These are phyloP conservation scores for Aspergillus wentii DNA, from an alignment of 495 filamentous ascomycete species.

Conservation along the genomic window DNA sequence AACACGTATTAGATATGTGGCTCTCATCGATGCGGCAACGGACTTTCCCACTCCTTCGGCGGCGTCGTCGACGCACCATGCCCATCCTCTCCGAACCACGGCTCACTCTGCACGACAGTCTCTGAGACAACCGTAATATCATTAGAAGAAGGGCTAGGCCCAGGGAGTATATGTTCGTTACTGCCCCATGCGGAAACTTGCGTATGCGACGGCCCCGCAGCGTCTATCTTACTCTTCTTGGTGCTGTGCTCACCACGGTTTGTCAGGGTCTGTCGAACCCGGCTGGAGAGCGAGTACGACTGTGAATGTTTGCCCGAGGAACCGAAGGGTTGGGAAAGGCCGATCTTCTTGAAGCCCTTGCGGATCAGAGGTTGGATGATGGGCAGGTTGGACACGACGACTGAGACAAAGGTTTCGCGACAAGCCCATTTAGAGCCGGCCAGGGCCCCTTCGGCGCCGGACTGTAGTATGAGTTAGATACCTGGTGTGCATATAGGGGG, in stretches of 20 bases:
- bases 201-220: neutral
- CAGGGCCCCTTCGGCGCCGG: slow-evolving; percentile 29
- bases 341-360: slow-evolving; percentile 21
- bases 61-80: slow-evolving; percentile 5
- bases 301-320: slow-evolving; percentile 10
- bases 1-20: no score
- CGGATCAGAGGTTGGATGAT: slow-evolving; percentile 50
- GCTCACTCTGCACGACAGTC: slow-evolving; percentile 24
- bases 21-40: slow-evolving; percentile 1
- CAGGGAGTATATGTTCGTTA: slow-evolving; percentile 24
- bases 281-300: slow-evolving; percentile 17
- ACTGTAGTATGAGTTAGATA: no score
- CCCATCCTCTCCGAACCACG: slow-evolving; percentile 5
- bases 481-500: no score
- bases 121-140: slow-evolving; percentile 29
- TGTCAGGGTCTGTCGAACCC: slow-evolving; percentile 10
- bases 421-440: slow-evolving; percentile 52
- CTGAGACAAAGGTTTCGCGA: slow-evolving; percentile 53
- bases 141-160: slow-evolving; percentile 6
- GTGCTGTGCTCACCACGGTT: no score
- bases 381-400: slow-evolving; percentile 51
- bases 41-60: slow-evolving; percentile 11
- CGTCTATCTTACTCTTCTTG: slow-evolving; percentile 11
- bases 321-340: slow-evolving; percentile 24
- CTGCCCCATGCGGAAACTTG: slow-evolving; percentile 20